Base-by-base conservation (phyloP, 2,329 filamentous ascomycete species). In the Penicillium sp. region DNA sequence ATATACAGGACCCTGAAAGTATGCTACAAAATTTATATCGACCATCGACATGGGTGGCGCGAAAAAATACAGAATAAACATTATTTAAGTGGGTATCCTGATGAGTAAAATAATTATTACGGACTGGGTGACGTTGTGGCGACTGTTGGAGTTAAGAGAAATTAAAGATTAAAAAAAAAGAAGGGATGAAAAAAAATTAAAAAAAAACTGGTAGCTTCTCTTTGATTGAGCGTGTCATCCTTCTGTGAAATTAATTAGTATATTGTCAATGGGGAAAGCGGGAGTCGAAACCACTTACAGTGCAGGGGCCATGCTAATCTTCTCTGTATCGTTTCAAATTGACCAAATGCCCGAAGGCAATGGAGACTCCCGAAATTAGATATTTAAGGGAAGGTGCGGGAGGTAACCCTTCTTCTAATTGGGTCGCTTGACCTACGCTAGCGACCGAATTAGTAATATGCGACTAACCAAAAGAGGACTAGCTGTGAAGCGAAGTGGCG, bases 1-100 rank as follows among this genome's bases (percentile, higher is more conserved):
- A 99, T 68, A 94, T 97, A 48, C 89, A 91, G 64, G 90, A 97
- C 67, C 75, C 81, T 14, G 77, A 85, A 52, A 96, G 91, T 67
- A 94, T 99, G 90, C 75, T 97, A 65, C 87, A 88, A 69, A 94
- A 88, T 56, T 81, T 83, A 5, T 99, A 97, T 71, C 80, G 79
- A 59, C 90, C 90, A 16, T 89, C 86, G 55, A 85, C 89, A 60
- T 99, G 94, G 94, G 79, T 96, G 26, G 93, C 90, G 33, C 83
- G 87, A 60, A 99, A 96, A 75, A 30, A 43, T 38, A 7, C 3
- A 43, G 40, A 43, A 43, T 43, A n/a, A 40, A 40, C 18, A 16
- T 35, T 16, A n/a, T n/a, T n/a, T n/a, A n/a, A n/a, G n/a, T n/a
- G n/a, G n/a, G n/a, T n/a, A n/a, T n/a, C n/a, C n/a, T n/a, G n/a